Percentiles rank a stretch among this genome's conserved stretches.
Conservation (phyloP, 306 rosid genomes). For the Sesbania bispinosa region DNA sequence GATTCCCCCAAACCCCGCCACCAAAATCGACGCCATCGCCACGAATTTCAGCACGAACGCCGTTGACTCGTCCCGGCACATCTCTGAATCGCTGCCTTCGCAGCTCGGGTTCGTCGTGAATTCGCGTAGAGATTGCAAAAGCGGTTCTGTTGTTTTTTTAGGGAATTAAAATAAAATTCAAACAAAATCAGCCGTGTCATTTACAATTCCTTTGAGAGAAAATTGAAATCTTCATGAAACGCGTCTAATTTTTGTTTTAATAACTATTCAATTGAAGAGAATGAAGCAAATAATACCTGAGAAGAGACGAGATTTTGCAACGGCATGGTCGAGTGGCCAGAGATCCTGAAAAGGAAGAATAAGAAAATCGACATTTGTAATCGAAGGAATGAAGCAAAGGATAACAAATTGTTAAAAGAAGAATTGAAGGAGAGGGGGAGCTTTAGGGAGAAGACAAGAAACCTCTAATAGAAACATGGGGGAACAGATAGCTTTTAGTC, state of each 20-base stretch:
- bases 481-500: no score
- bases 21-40: constrained; percentile 66
- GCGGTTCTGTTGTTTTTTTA: constrained; percentile 42
- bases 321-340: constrained; percentile 32
- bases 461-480: constrained; percentile 46
- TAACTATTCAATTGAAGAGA: no score
- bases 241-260: no score
- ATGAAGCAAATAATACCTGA: constrained; percentile 42
- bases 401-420: background rate
- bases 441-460: background rate
- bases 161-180: no score
- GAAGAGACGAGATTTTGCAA: constrained; percentile 17
- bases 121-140: constrained; percentile 32
- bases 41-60: constrained; percentile 57
- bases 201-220: background rate
- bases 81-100: constrained; percentile 33
- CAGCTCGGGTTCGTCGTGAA: constrained; percentile 47
- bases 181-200: background rate
- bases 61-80: constrained; percentile 59
- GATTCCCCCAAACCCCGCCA: constrained; percentile 61
- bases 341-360: constrained; percentile 44
- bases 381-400: background rate
- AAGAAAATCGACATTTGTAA: background rate
- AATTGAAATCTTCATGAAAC: background rate
- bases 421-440: background rate